Evolutionary conservation across 306 rosid species (phyloP).

Genomic region (Prunus armeniaca): DNA sequence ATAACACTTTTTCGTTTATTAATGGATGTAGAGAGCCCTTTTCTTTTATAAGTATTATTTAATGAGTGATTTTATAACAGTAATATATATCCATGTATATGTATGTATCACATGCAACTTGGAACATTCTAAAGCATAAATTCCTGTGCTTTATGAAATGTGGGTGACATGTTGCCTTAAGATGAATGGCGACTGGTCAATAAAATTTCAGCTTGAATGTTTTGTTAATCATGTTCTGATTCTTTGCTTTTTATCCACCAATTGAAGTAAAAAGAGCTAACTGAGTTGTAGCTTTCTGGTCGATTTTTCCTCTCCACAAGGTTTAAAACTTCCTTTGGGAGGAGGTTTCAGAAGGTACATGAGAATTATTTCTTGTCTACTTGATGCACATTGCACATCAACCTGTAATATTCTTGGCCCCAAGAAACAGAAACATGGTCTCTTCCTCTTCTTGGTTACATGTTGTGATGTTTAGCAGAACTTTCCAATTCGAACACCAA

Average conservation of each 20-base stretch:
- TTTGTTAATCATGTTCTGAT: constrained; percentile 37
- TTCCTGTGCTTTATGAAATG: constrained; percentile 53
- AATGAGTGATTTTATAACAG: constrained; percentile 11
- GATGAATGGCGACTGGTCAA: constrained; percentile 63
- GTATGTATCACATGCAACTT: constrained; percentile 47
- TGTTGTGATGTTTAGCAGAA: no score
- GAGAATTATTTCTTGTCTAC: no score
- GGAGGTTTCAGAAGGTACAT: constrained; percentile 12
- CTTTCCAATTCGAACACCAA: background rate
- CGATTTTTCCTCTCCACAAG: constrained; percentile 27
- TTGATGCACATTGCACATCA: background rate
- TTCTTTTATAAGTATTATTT: constrained; percentile 12
- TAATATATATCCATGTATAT: background rate
- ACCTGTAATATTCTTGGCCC: background rate
- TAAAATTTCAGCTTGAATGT: constrained; percentile 38
- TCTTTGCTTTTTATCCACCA: constrained; percentile 48
- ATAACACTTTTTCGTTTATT: constrained; percentile 14
- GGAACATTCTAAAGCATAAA: constrained; percentile 75
- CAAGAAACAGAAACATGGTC: no score
- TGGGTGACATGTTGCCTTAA: constrained; percentile 43
- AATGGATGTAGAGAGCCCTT: constrained; percentile 22
- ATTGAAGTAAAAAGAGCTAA: constrained; percentile 53
- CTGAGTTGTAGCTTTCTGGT: constrained; percentile 67
- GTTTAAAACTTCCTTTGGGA: constrained; percentile 51
- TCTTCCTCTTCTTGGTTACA: no score